Evolutionary conservation across 352 stramenopile genomes (phyloP), one percentile per base, ranked within the genome.

Genomic region (Globisporangium radiosum): DNA sequence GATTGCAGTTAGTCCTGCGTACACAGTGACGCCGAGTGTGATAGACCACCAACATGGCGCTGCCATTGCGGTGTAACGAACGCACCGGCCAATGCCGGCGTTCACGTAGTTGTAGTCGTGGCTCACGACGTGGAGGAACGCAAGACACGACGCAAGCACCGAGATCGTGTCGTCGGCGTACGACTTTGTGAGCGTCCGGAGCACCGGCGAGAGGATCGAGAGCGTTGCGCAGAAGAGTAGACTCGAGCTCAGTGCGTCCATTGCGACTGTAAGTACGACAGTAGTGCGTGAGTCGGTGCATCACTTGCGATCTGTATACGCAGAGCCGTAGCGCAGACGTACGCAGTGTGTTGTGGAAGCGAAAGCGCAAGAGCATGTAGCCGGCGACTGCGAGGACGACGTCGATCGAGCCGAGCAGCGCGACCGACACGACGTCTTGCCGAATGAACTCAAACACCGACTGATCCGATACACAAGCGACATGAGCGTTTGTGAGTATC

Each of bases 81-180:
- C 72, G 43, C 68, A 91, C 77, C 75, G 65, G 15, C 80, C 81
- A 36, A 88, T 88, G 56, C 85, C 84, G 44, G 81, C 85, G 57
- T 93, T 92, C 54, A 95, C 74, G 60, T 94, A 92, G 55, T 69
- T 79, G 73, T 97, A 97, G 75, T 97, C 89, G 69, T 97, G 85
- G 50, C 86, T 90, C 47, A 96, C 78, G 57, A 97, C 70, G 61
- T 97, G 91, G 47, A 97, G 60, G 49, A 87, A 63, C 33, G 79
- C 75, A 9, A 97, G 70, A 10, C 78, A 71, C 19, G 85, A 81
- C 49, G 83, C 82, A 38, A 97, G 70, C 36, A 81, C 88, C 63
- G 87, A 94, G 58, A 97, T 97, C n/a, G 88, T 97, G 70, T 97
- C 91, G 52, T 96, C 82, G 5, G 90, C 85, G 57, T 90, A 96